phyloP scores from a whole-genome alignment of 768 basidiomycete species.

The Cystoderma amianthinum region DNA sequence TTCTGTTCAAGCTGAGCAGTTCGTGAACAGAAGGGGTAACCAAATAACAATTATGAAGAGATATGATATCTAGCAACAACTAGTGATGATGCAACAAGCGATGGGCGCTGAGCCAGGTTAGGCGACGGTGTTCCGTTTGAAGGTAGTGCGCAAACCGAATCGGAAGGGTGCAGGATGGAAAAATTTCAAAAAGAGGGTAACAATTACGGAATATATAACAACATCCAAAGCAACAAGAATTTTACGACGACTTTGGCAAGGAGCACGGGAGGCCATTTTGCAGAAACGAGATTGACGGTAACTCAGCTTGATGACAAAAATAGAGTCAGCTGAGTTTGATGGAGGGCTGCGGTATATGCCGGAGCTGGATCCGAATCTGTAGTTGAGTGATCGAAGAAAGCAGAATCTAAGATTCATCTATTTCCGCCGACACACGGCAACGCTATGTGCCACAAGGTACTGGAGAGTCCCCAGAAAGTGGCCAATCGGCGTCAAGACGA shows the following conservation, averaged over 20 bases:
- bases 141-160: not conserved
- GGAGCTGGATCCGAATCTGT: too few relatives aligned
- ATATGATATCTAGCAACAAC: not conserved
- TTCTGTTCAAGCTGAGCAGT: not conserved
- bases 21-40: constrained; percentile 4
- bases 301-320: too few relatives aligned
- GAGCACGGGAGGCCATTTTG: constrained; percentile 11
- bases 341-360: too few relatives aligned
- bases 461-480: constrained; percentile 14
- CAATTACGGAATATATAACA: too few relatives aligned
- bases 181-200: too few relatives aligned
- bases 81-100: not conserved
- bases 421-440: constrained; percentile 41
- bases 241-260: too few relatives aligned
- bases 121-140: not conserved
- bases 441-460: constrained; percentile 28
- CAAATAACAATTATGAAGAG: constrained; percentile 1
- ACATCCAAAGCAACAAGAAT: too few relatives aligned
- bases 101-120: not conserved
- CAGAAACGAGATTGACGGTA: constrained; percentile 29
- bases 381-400: too few relatives aligned
- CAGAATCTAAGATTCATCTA: too few relatives aligned
- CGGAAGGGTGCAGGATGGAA: too few relatives aligned
- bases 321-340: too few relatives aligned
- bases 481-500: constrained; percentile 42